Evolutionary conservation across 768 basidiomycete genomes (phyloP).

Genomic region (Leccinum olivaceopallidum): DNA sequence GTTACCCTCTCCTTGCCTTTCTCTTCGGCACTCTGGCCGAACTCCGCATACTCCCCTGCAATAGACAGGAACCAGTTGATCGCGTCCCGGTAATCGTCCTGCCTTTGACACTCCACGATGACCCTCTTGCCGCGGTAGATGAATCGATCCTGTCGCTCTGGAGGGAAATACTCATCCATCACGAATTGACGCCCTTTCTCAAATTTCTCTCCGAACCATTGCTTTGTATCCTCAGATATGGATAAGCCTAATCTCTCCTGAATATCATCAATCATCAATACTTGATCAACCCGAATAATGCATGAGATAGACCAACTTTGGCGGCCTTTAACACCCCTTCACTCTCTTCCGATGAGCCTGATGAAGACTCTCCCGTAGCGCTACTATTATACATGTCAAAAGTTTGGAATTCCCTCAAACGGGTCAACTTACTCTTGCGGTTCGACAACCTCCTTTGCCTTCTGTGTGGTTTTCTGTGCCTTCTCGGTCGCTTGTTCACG

Average conservation of each 20-base stretch:
- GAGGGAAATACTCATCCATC: slow-evolving; percentile 83
- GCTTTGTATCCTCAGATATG: slow-evolving; percentile 69
- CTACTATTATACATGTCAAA: slow-evolving; percentile 12
- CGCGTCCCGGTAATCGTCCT: slow-evolving; percentile 84
- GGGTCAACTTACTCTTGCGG: slow-evolving; percentile 17
- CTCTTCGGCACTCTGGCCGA: slow-evolving; percentile 44
- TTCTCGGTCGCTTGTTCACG: slow-evolving; percentile 15
- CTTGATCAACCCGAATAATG: neutral
- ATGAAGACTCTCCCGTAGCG: slow-evolving; percentile 24
- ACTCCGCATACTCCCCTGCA: slow-evolving; percentile 60
- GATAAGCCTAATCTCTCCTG: slow-evolving; percentile 42
- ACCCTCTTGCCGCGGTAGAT: slow-evolving; percentile 94
- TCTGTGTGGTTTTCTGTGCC: slow-evolving; percentile 3
- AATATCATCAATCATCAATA: neutral
- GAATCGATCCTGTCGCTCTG: slow-evolving; percentile 89
- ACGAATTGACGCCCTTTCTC: slow-evolving; percentile 69
- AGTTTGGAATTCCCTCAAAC: too few relatives aligned
- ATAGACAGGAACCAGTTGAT: slow-evolving; percentile 71
- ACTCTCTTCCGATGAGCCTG: slow-evolving; percentile 27
- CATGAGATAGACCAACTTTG: slow-evolving; percentile 23
- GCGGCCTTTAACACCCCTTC: slow-evolving; percentile 25
- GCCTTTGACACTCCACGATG: slow-evolving; percentile 90
- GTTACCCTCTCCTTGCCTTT: slow-evolving; percentile 33
- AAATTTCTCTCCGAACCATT: slow-evolving; percentile 49
- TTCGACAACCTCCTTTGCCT: slow-evolving; percentile 4